phyloP scores from a whole-genome alignment of 495 filamentous ascomycete genomes.

The Penicillium psychrofluorescens region DNA sequence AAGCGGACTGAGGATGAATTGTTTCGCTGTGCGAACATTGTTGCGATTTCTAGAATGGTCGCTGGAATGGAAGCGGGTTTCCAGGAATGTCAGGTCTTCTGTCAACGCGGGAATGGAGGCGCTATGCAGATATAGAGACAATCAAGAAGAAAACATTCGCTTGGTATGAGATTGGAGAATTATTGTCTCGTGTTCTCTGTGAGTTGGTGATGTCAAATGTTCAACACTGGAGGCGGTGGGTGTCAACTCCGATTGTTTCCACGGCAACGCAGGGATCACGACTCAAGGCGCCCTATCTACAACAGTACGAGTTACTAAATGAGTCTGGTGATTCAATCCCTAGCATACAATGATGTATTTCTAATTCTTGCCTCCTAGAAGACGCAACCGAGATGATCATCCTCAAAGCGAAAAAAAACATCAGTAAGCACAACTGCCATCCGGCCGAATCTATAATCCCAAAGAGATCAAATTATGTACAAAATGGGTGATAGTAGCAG shows the following conservation, averaged over 20 bases:
- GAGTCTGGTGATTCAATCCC: too few species aligned
- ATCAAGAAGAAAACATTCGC: too few species aligned
- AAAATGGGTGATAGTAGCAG: conserved; percentile 12
- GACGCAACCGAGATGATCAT: conserved; percentile 3
- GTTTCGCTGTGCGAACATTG: conserved; percentile 15
- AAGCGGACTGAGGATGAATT: conserved; percentile 21
- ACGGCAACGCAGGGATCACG: conserved; percentile 6
- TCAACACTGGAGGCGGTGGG: neutral
- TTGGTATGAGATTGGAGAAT: too few species aligned
- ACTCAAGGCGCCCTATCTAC: too few species aligned
- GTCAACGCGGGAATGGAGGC: too few species aligned
- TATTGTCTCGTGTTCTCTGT: neutral
- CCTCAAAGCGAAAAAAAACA: neutral
- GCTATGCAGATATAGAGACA: too few species aligned
- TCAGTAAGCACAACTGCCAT: conserved; percentile 6
- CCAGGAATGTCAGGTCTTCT: too few species aligned
- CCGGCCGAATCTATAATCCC: conserved; percentile 20
- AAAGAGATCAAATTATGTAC: conserved; percentile 34
- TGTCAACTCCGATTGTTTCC: conserved; percentile 13
- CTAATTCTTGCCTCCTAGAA: too few species aligned
- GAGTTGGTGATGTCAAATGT: neutral
- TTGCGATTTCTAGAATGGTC: conserved; percentile 1
- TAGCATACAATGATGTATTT: too few species aligned
- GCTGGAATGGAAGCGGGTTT: neutral
- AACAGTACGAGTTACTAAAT: too few species aligned